A percentile compares a stretch with the other conserved stretches of the same genome.
phyloP scores from a whole-genome alignment of 2,329 filamentous ascomycete genomes.

The Phaeoacremonium minimum region DNA sequence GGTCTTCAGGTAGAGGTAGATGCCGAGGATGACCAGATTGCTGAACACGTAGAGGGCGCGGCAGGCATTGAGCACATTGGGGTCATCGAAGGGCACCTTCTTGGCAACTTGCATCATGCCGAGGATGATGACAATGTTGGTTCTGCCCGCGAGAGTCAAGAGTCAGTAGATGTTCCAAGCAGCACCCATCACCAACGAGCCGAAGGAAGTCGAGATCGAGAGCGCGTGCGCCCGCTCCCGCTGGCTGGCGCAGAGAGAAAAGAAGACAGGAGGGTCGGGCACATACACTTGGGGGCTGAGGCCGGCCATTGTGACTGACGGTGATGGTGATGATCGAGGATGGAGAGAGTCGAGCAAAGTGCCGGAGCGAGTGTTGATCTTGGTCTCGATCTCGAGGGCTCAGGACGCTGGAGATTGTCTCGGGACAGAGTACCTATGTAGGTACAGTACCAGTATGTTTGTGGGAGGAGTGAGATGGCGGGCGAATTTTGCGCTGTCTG shows the following conservation, averaged over 20 bases:
- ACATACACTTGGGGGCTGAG: slow-evolving; percentile 63
- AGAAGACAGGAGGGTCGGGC: neutral
- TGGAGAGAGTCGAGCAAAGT: too few relatives aligned
- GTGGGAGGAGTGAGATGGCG: too few relatives aligned
- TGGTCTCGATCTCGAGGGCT: too few relatives aligned
- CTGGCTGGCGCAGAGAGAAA: neutral
- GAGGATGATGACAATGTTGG: slow-evolving; percentile 91
- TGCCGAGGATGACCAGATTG: slow-evolving; percentile 75
- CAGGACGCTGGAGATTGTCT: too few relatives aligned
- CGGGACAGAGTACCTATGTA: too few relatives aligned
- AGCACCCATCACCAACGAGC: too few relatives aligned
- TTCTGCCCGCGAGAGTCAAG: slow-evolving; percentile 44
- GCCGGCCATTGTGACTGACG: slow-evolving; percentile 47
- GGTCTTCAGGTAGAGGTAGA: slow-evolving; percentile 82
- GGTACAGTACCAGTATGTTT: too few relatives aligned
- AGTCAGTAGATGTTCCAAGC: slow-evolving; percentile 20
- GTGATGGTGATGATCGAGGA: too few relatives aligned
- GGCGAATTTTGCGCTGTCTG: too few relatives aligned
- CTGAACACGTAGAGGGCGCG: slow-evolving; percentile 52
- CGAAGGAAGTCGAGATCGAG: neutral
- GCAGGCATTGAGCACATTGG: slow-evolving; percentile 50
- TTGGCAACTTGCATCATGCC: slow-evolving; percentile 99
- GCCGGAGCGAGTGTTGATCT: too few relatives aligned
- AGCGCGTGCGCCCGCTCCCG: neutral
- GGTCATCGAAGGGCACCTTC: slow-evolving; percentile 91